Conservation (phyloP, 768 basidiomycete species). For the Xerocomellus intermedius region DNA sequence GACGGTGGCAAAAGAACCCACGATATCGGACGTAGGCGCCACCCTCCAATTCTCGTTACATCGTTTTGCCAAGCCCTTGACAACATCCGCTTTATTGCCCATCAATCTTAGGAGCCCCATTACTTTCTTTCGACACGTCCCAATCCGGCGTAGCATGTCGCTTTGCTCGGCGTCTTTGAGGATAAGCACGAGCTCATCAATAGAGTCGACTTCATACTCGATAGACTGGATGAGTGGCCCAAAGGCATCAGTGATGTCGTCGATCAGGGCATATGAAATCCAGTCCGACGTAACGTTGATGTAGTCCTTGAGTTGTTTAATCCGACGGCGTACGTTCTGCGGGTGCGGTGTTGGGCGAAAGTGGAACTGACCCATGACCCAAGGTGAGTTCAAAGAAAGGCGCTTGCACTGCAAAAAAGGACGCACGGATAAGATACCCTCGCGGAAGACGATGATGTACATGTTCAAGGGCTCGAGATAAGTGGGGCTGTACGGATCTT, state of each 20-base stretch:
- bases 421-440: conserved; percentile 90
- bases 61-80: conserved; percentile 96
- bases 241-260: conserved; percentile 99
- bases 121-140: conserved; percentile 98
- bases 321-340: conserved; percentile 95
- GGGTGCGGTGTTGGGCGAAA: conserved; percentile 97
- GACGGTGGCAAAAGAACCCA: conserved; percentile 34
- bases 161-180: conserved; percentile 74
- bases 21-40: conserved; percentile 96
- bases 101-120: conserved; percentile 96
- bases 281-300: conserved; percentile 98
- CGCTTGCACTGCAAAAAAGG: background rate
- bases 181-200: conserved; percentile 96
- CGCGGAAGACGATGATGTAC: conserved; percentile 99
- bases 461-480: conserved; percentile 98
- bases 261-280: conserved; percentile 99
- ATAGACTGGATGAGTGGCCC: conserved; percentile 98
- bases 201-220: conserved; percentile 99
- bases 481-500: conserved; percentile 95
- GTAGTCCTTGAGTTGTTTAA: conserved; percentile 99
- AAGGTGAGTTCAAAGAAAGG: background rate
- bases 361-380: conserved; percentile 67
- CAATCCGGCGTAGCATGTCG: conserved; percentile 96
- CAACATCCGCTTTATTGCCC: conserved; percentile 99
- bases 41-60: conserved; percentile 99